Evolutionary conservation across 2,329 filamentous ascomycete species (phyloP), one percentile per base, ranked within the genome.

Genomic region (Neopestalotiopsis clavispora): DNA sequence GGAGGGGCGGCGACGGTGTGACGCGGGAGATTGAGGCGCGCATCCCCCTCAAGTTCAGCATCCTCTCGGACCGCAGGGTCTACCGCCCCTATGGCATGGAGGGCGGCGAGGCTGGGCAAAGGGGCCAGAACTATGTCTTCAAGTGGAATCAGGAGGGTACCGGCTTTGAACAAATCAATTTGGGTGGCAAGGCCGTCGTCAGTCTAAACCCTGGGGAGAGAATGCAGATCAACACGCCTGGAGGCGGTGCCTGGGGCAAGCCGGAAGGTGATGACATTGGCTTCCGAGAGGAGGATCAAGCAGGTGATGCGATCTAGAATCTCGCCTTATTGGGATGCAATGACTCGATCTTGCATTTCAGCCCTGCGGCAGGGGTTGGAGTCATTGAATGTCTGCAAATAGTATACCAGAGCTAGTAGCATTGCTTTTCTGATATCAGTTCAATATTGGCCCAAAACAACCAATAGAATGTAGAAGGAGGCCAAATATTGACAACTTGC

Each of bases 21-120:
- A 81, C 92, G 1, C 81, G 91, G 3, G 91, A 93, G 70, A 92
- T 94, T 70, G 91, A 94, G 77, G 93, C 92, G 75, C 82, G 90
- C 2, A 88, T 91, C 49, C 89, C 90, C 0, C 86, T 94, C 3
- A 88, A 92, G 76, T 90, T 91, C 30, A 89, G 86, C 14, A 94
- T 94, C 63, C 79, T 94, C 6, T 90, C 86, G 23, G 92, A 94
- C 78, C 78, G 92, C 32, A 81, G 92, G 28, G 90, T 93, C 0
- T 90, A 91, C 72, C 86, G 87, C 68, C 92, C 92, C 0, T 94
- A 94, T 71, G 92, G 92, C 1, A 83, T 94, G 71, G 87, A 87
- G 38, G 92, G 92, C 1, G 92, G 92, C 2, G 88, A 87, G 45
- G 88, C 92, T 67, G 92, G 89, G 0, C 79, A 85, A 69, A 86